Evolutionary conservation across 106 monocot genomes (phyloP), one percentile per base, ranked within the genome.

Genomic region (Dendrobium catenatum): DNA sequence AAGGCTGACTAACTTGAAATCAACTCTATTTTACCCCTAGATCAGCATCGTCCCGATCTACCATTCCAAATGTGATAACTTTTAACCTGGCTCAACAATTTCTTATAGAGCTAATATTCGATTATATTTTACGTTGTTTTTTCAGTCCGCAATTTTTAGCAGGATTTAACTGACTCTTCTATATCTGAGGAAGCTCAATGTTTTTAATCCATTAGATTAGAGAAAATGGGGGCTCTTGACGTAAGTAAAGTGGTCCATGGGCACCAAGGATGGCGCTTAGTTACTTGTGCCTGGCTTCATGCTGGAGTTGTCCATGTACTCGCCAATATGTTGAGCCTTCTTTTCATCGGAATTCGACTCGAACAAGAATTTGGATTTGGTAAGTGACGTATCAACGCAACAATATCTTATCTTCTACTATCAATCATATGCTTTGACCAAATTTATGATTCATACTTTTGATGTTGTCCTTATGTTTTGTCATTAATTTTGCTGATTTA

Each of bases 281-380:
- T 96, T 43, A 78, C 89, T 26, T 96, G 96, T 77, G 87, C 87
- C 18, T 96, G 96, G 96, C 90, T 96, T 42, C 96, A 96, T 86
- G 96, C 88, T 55, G 96, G 96, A 9, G 80, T 94, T 29, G 78
- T 96, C 24, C 96, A 96, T 66, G 61, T 96, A 55, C 87, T 96
- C 44, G 94, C 92, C 61, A 96, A 96, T 73, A 94, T 96, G 96
- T 73, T 96, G 46, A 83, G 96, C 68, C 87, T 96, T 73, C 82
- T 93, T 8, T 79, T 93, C 41, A 89, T 96, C 18, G 96, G 96
- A 77, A 87, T 94, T 68, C 83, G 86, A 10, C 90, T 96, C 19
- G 96, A 96, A 58, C 85, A 90, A 79, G 94, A 96, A 66, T 96
- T 94, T 78, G 96, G 96, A 15, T 96, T 96, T 84, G 86, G 96